A percentile compares a stretch with the other conserved stretches of the same genome.
These are phyloP conservation scores for Naganishia albida DNA, from an alignment of 1,284 basidiomycete genomes.

Conservation along the genomic window DNA sequence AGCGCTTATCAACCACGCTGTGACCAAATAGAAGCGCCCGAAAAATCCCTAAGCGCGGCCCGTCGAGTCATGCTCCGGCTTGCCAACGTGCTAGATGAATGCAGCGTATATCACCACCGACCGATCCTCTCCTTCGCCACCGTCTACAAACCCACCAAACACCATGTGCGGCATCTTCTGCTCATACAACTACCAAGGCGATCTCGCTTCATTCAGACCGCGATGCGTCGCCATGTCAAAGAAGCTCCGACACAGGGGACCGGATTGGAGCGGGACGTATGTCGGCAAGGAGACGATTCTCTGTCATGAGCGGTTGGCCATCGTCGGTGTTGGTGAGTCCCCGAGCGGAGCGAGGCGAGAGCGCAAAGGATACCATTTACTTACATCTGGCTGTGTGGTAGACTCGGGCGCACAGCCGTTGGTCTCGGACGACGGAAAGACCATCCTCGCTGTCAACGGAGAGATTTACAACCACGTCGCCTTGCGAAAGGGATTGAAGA, in stretches of 20 bases:
- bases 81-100: not conserved
- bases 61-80: not conserved
- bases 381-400: slow-evolving; percentile 48
- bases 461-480: slow-evolving; percentile 98
- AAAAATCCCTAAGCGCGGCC: not conserved
- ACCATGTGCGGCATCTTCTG: slow-evolving; percentile 88
- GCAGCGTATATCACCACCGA: not conserved
- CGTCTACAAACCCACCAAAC: slow-evolving; percentile 1
- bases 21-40: slow-evolving; percentile 14
- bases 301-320: slow-evolving; percentile 88
- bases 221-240: slow-evolving; percentile 82
- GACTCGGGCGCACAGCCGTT: slow-evolving; percentile 98
- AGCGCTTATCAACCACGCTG: slow-evolving; percentile 20
- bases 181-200: slow-evolving; percentile 74
- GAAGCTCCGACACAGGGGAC: slow-evolving; percentile 85
- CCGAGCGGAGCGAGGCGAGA: not conserved
- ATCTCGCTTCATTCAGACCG: slow-evolving; percentile 61
- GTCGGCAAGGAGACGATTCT: slow-evolving; percentile 77
- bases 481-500: slow-evolving; percentile 70
- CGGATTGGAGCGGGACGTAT: slow-evolving; percentile 94
- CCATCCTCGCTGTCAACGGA: slow-evolving; percentile 92
- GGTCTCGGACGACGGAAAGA: slow-evolving; percentile 78
- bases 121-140: not conserved
- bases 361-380: not conserved
- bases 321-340: slow-evolving; percentile 94